Conservation (phyloP, 257 asterid species). For the Anisodus acutangulus region DNA sequence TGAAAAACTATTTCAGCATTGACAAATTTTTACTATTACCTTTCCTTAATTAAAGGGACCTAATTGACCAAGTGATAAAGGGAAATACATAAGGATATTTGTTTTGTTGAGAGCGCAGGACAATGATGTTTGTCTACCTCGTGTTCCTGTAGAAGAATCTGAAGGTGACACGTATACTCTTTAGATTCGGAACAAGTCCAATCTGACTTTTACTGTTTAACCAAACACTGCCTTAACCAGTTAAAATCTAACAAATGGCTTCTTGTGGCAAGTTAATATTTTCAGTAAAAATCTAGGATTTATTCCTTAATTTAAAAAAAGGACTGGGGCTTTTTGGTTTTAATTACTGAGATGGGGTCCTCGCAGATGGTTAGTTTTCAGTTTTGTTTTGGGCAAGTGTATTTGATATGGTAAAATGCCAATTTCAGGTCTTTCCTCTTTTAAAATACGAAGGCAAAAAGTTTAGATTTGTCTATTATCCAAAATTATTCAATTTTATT, state of each 20-base stretch:
- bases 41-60: no score
- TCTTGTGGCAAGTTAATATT: constrained; percentile 7
- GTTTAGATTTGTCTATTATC: no score
- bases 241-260: constrained; percentile 20
- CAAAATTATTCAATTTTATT: no score
- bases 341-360: neutral
- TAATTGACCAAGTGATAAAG: no score
- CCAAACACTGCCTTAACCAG: constrained; percentile 14
- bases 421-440: no score
- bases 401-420: no score
- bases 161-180: constrained; percentile 27
- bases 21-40: no score
- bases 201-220: neutral
- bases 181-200: constrained; percentile 29
- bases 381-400: no score
- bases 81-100: no score
- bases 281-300: neutral
- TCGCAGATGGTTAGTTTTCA: neutral
- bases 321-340: neutral
- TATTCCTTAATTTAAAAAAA: constrained; percentile 4
- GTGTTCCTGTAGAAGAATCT: constrained; percentile 34
- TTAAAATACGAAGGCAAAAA: no score
- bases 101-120: no score
- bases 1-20: no score
- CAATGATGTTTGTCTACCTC: constrained; percentile 27